Evolutionary conservation across 371 early-diverging fungal genomes (phyloP), one percentile per base, ranked within the genome.

Genomic region (Mucor saturninus): DNA sequence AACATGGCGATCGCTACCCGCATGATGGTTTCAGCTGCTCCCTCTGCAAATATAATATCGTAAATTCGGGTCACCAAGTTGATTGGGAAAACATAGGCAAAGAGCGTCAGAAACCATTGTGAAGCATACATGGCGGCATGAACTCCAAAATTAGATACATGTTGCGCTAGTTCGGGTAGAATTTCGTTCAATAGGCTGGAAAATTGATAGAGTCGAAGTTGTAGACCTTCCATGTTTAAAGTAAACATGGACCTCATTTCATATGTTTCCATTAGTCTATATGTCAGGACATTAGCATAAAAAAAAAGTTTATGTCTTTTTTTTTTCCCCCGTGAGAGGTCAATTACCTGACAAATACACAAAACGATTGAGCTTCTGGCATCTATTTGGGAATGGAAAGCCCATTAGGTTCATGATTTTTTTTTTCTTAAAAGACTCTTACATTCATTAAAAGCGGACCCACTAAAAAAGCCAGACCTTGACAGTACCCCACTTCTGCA

Each of bases 401-500:
- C 21, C 21, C 21, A 21, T 21, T 21, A 21, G 21, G 21, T 21
- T 21, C 21, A 21, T 21, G 21, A 21, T 0, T 21, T 0, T 21
- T 21, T 21, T 21, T 21, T 21, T 21, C n/a, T 21, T 21, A 21
- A 21, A 21, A 21, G 21, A 21, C 21, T 21, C 21, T 21, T 84
- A 91, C 92, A 76, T 95, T 93, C 83, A 95, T 86, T 52, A 98
- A 76, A 62, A 98, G 61, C 11, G 96, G 93, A 2, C 95, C 98
- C 0, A 92, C 95, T 40, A 98, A 72, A 67, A 97, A 97, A 8
- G 95, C 91, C n/a, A 97, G 79, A 26, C 98, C 98, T 81, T 98
- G 98, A 75, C 98, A 97, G 71, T 98, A 94, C 3, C 98, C 98
- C 14, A 97, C 92, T 59, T 93, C 91, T 0, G 88, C 67, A 78